Percentiles rank a stretch among this genome's conserved stretches.
Conservation (phyloP, 225 moss, liverwort and hornwort genomes). For the Bryum argenteum region DNA sequence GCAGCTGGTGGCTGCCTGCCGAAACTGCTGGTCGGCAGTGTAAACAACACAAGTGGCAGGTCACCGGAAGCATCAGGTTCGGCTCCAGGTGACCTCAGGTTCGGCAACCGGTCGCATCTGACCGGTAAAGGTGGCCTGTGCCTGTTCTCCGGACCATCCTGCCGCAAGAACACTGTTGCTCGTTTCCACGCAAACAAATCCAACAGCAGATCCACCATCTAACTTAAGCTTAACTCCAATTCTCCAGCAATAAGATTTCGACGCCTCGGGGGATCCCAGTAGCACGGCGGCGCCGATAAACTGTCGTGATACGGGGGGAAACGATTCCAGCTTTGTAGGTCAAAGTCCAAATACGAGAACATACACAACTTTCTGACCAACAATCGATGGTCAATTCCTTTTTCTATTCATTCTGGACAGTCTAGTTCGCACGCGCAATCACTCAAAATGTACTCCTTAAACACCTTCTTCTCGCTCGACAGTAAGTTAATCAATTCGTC, state of each 20-base stretch:
- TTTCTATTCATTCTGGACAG: background rate
- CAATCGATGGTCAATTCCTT: background rate
- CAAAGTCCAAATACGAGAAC: background rate
- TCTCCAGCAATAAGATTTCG: constrained; percentile 5
- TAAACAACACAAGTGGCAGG: no score
- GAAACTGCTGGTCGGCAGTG: no score
- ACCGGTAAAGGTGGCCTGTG: no score
- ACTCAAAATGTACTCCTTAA: background rate
- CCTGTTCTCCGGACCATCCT: no score
- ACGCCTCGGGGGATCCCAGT: background rate
- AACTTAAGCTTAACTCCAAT: background rate
- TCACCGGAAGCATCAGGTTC: no score
- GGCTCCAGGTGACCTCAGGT: no score
- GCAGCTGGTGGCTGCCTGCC: no score
- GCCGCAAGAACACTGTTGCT: no score
- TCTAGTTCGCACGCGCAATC: background rate
- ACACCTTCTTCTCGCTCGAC: background rate
- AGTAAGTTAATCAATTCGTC: no score
- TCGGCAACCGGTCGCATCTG: no score
- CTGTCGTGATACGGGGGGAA: background rate
- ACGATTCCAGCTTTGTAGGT: background rate
- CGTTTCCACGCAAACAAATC: no score
- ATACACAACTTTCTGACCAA: background rate
- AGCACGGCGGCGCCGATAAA: background rate
- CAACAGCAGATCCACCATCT: no score